A percentile compares a stretch with the other conserved stretches of the same genome.
These are phyloP conservation scores for Kockovaella imperatae DNA, from an alignment of 768 basidiomycete genomes.

Conservation along the genomic window DNA sequence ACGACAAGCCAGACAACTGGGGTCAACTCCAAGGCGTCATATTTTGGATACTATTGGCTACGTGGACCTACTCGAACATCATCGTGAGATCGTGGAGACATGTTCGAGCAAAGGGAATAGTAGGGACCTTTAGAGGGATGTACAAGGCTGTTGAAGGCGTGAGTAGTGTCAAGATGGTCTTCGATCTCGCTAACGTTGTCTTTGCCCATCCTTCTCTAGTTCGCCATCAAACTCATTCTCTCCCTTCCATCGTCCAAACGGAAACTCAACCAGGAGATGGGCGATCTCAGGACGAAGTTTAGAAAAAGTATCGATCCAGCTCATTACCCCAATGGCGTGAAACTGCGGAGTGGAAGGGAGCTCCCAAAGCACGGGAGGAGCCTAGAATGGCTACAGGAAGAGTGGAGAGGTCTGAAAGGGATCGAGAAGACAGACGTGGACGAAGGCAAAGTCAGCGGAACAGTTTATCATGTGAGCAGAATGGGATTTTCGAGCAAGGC, in stretches of 20 bases:
- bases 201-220: too few species aligned
- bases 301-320: conserved; percentile 31
- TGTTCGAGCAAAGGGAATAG: conserved; percentile 34
- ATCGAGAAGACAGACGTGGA: conserved; percentile 38
- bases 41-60: too few species aligned
- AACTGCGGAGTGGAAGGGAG: conserved; percentile 12
- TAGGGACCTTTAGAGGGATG: conserved; percentile 10
- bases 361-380: conserved; percentile 33
- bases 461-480: conserved; percentile 42
- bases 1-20: too few species aligned
- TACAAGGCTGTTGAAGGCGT: conserved; percentile 16
- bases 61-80: too few species aligned
- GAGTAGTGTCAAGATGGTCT: not conserved
- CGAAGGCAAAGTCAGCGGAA: conserved; percentile 37
- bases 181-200: not conserved
- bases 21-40: too few species aligned
- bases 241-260: conserved; percentile 31
- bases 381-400: conserved; percentile 35
- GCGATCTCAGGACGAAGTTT: conserved; percentile 20
- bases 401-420: conserved; percentile 34
- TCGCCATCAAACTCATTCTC: conserved; percentile 28
- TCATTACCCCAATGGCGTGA: conserved; percentile 26
- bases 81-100: too few species aligned
- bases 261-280: conserved; percentile 32
- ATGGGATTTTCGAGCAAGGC: not conserved